These are phyloP conservation scores for Aspergillus latus DNA, from an alignment of 2,329 filamentous ascomycete genomes.

Conservation along the genomic window DNA sequence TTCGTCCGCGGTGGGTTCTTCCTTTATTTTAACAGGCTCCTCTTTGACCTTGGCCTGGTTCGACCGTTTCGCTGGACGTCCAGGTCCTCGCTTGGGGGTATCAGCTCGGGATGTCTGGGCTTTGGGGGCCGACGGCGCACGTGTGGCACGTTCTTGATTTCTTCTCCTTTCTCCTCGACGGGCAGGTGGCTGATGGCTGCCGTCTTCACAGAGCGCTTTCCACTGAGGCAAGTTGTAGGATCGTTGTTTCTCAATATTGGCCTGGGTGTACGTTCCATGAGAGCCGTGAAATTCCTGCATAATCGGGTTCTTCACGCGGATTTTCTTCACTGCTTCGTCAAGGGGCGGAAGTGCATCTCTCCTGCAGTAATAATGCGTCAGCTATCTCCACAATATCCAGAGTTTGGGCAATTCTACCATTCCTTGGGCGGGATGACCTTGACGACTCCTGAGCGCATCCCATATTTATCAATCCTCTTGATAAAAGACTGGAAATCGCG, in stretches of 20 bases:
- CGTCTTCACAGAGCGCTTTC: constrained; percentile 89
- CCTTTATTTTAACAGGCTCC: constrained; percentile 40
- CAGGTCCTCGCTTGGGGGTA: constrained; percentile 49
- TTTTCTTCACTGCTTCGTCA: constrained; percentile 82
- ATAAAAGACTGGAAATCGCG: constrained; percentile 90
- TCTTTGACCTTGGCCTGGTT: constrained; percentile 43
- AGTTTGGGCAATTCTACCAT: constrained; percentile 63
- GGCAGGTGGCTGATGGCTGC: constrained; percentile 92
- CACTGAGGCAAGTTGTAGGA: constrained; percentile 97
- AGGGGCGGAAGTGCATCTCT: constrained; percentile 70
- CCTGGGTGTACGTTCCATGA: constrained; percentile 92
- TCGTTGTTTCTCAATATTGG: constrained; percentile 93
- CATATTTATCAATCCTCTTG: constrained; percentile 85
- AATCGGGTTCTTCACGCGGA: constrained; percentile 94
- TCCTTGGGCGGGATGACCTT: constrained; percentile 92
- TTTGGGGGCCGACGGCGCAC: constrained; percentile 36
- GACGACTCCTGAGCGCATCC: constrained; percentile 96
- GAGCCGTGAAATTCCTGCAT: constrained; percentile 97
- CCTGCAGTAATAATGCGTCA: constrained; percentile 42
- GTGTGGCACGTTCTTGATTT: constrained; percentile 50
- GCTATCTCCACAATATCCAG: constrained; percentile 1
- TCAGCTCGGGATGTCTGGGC: constrained; percentile 38
- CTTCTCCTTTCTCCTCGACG: constrained; percentile 65
- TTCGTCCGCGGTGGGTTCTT: constrained; percentile 39
- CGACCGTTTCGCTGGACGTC: constrained; percentile 39